Conservation (phyloP, 345 rosid genomes). For the Brassica nigra region DNA sequence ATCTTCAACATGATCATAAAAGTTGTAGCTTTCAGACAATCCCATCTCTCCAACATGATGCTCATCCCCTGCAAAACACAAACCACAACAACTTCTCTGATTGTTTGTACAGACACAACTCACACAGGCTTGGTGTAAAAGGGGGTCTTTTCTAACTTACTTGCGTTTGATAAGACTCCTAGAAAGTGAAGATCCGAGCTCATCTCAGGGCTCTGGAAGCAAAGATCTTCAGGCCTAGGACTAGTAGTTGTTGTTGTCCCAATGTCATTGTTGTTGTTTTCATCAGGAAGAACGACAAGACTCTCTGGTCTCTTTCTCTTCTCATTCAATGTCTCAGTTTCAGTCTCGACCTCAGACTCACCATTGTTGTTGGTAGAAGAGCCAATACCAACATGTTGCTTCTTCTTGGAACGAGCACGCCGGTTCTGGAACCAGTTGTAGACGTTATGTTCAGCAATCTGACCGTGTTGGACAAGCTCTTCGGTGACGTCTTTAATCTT, state of each 20-base stretch:
- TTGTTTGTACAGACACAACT: conserved; percentile 7
- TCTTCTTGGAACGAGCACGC: conserved; percentile 96
- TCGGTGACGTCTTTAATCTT: conserved; percentile 89
- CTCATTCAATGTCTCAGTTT: conserved; percentile 73
- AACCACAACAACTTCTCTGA: conserved; percentile 2
- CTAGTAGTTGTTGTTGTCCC: conserved; percentile 23
- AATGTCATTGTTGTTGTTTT: conserved; percentile 33
- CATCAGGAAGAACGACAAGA: conserved; percentile 45
- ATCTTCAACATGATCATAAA: conserved; percentile 68
- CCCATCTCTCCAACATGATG: conserved; percentile 75
- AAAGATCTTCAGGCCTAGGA: conserved; percentile 60
- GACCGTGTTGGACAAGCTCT: conserved; percentile 94
- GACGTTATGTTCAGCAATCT: conserved; percentile 87
- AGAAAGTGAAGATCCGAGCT: conserved; percentile 72
- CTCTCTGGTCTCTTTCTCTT: conserved; percentile 68
- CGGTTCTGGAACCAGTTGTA: conserved; percentile 98
- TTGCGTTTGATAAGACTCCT: conserved; percentile 53
- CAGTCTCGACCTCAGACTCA: conserved; percentile 89
- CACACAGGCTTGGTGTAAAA: neutral
- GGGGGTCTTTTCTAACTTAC: conserved; percentile 21
- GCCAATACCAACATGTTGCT: conserved; percentile 55
- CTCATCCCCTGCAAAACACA: conserved; percentile 69
- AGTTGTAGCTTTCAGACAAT: conserved; percentile 57
- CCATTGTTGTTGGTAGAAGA: conserved; percentile 51
- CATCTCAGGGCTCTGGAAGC: conserved; percentile 76